Conservation (phyloP, 768 basidiomycete genomes). For the Pulveroboletus frians region DNA sequence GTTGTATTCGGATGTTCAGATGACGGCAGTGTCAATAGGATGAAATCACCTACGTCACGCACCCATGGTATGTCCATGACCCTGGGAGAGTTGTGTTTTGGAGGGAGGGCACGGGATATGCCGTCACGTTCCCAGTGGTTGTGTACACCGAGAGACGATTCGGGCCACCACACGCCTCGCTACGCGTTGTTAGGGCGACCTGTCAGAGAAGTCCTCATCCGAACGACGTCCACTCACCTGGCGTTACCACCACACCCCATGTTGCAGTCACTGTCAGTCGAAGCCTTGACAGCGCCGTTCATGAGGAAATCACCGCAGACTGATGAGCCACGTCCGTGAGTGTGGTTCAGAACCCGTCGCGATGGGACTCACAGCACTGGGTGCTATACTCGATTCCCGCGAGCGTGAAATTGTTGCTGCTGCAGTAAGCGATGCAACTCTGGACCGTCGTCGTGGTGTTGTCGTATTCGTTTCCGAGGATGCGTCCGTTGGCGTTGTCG, state of each 20-base stretch:
- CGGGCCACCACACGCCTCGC: slow-evolving; percentile 69
- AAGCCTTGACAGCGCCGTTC: slow-evolving; percentile 50
- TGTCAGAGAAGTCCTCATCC: not conserved
- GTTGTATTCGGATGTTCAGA: not conserved
- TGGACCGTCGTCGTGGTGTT: slow-evolving; percentile 48
- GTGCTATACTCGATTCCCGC: slow-evolving; percentile 65
- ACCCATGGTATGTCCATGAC: slow-evolving; percentile 61
- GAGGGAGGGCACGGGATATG: slow-evolving; percentile 54
- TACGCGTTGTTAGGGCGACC: slow-evolving; percentile 19
- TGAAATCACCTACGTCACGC: slow-evolving; percentile 46
- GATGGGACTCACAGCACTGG: slow-evolving; percentile 41
- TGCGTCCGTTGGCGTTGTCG: slow-evolving; percentile 65
- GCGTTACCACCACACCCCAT: slow-evolving; percentile 71
- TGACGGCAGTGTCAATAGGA: not conserved
- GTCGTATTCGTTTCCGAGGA: slow-evolving; percentile 43
- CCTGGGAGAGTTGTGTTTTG: slow-evolving; percentile 58
- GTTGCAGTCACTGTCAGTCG: slow-evolving; percentile 49
- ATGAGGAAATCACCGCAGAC: slow-evolving; percentile 69
- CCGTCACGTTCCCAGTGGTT: slow-evolving; percentile 44
- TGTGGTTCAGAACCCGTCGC: too few relatives aligned
- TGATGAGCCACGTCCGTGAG: slow-evolving; percentile 22
- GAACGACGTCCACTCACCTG: slow-evolving; percentile 38
- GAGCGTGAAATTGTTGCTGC: slow-evolving; percentile 49
- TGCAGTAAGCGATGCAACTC: slow-evolving; percentile 58
- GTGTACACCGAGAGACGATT: slow-evolving; percentile 67